phyloP scores from a whole-genome alignment of 1,284 basidiomycete genomes.

The Leccinum griseonigrum region DNA sequence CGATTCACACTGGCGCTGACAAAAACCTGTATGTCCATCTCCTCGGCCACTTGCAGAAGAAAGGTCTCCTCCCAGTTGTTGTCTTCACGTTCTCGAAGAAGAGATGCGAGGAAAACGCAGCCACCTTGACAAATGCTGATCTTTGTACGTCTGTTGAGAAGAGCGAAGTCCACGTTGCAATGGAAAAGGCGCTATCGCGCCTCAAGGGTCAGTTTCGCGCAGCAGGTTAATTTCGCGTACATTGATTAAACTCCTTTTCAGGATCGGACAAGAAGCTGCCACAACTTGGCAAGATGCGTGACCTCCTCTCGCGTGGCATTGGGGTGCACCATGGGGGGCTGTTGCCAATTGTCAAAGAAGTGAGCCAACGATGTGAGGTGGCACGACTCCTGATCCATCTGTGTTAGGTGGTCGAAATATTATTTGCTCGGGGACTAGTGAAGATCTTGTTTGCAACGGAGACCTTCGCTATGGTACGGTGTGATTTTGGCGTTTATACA shows the following conservation, averaged over 20 bases:
- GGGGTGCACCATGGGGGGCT: conserved; percentile 98
- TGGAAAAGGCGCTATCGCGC: conserved; percentile 89
- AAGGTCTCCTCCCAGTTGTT: conserved; percentile 87
- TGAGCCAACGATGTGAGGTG: conserved; percentile 27
- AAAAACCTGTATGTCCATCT: conserved; percentile 95
- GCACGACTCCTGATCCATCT: conserved; percentile 1
- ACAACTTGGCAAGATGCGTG: conserved; percentile 91
- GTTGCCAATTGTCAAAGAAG: conserved; percentile 96
- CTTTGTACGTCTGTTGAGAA: conserved; percentile 87
- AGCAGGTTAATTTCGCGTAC: conserved; percentile 3
- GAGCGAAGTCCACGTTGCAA: conserved; percentile 93
- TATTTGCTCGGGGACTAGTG: conserved; percentile 94
- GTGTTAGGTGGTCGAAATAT: conserved; percentile 87
- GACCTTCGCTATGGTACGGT: conserved; percentile 94
- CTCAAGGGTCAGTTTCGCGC: conserved; percentile 69
- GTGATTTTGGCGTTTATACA: neutral
- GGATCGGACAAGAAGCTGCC: conserved; percentile 95
- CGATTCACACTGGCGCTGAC: conserved; percentile 69
- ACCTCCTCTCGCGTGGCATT: conserved; percentile 89
- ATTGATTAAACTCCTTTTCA: conserved; percentile 33
- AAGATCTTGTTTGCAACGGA: conserved; percentile 98
- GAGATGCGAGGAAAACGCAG: conserved; percentile 94
- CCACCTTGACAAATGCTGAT: conserved; percentile 86
- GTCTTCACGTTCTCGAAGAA: conserved; percentile 98
- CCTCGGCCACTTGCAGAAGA: conserved; percentile 84